These are phyloP conservation scores for Vanderwaltozyma polyspora DNA, from an alignment of 805 yeast genomes.

Conservation along the genomic window DNA sequence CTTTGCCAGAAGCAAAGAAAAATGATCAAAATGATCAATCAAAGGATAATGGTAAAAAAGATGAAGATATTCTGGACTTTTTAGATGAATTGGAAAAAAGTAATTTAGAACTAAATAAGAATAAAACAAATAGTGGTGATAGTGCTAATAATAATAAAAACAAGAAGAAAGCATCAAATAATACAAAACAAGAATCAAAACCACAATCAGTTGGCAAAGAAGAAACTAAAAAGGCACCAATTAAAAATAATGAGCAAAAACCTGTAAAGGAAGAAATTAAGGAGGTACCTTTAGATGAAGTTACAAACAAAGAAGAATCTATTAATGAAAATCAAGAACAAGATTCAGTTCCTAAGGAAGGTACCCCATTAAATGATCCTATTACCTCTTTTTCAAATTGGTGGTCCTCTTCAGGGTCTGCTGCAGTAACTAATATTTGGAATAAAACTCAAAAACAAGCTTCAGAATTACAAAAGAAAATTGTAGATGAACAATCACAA, in stretches of 20 bases:
- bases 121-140: slow-evolving; percentile 1
- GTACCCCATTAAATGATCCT: slow-evolving; percentile 39
- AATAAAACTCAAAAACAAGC: slow-evolving; percentile 43
- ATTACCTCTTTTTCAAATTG: slow-evolving; percentile 55
- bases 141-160: too few species aligned
- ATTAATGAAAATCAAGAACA: slow-evolving; percentile 14
- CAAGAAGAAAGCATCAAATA: too few species aligned
- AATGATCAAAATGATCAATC: slow-evolving; percentile 4
- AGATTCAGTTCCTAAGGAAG: slow-evolving; percentile 10
- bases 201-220: too few species aligned
- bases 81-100: slow-evolving; percentile 61
- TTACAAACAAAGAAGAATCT: slow-evolving; percentile 6
- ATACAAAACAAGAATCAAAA: too few species aligned
- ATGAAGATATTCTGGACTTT: slow-evolving; percentile 33
- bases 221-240: too few species aligned
- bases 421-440: slow-evolving; percentile 57
- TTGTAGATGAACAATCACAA: slow-evolving; percentile 27
- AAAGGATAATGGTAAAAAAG: slow-evolving; percentile 16
- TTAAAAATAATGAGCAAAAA: slow-evolving; percentile 2
- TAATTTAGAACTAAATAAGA: slow-evolving; percentile 31
- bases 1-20: slow-evolving; percentile 42
- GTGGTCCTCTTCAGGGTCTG: slow-evolving; percentile 66
- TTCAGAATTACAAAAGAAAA: slow-evolving; percentile 28
- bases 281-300: slow-evolving; percentile 7
- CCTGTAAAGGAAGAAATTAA: slow-evolving; percentile 7